Evolutionary conservation across 257 asterid species (phyloP).

Genomic region (Capsicum chinense): DNA sequence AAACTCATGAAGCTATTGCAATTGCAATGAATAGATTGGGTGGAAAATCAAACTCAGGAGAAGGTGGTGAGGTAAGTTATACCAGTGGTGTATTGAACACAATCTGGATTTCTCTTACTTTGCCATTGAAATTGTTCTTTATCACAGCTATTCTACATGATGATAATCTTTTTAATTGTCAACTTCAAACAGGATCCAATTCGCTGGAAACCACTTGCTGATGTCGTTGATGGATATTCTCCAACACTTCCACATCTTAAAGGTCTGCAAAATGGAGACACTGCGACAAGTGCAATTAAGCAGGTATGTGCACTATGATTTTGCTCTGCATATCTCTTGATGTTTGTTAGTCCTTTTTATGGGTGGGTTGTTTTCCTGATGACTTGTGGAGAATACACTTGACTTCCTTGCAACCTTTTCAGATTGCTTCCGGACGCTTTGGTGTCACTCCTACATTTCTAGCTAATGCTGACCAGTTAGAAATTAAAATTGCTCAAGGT

Average conservation of each 20-base stretch:
- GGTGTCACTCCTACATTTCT: constrained; percentile 99
- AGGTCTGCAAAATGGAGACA: constrained; percentile 99
- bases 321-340: neutral
- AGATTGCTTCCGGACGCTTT: constrained; percentile 99
- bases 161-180: constrained; percentile 29
- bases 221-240: constrained; percentile 97
- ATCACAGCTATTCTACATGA: neutral
- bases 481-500: constrained; percentile 97
- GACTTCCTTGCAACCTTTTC: constrained; percentile 28
- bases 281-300: constrained; percentile 98
- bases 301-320: constrained; percentile 56
- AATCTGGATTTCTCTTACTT: constrained; percentile 15
- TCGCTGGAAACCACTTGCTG: constrained; percentile 97
- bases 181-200: constrained; percentile 81
- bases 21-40: constrained; percentile 98
- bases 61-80: constrained; percentile 95
- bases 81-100: neutral
- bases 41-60: constrained; percentile 98
- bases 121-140: constrained; percentile 11
- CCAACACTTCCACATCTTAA: constrained; percentile 96
- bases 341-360: neutral
- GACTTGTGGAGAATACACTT: neutral
- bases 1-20: constrained; percentile 99
- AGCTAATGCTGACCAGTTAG: constrained; percentile 95
- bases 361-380: neutral